Evolutionary conservation across 306 rosid genomes (phyloP).

Genomic region (Geum urbanum): DNA sequence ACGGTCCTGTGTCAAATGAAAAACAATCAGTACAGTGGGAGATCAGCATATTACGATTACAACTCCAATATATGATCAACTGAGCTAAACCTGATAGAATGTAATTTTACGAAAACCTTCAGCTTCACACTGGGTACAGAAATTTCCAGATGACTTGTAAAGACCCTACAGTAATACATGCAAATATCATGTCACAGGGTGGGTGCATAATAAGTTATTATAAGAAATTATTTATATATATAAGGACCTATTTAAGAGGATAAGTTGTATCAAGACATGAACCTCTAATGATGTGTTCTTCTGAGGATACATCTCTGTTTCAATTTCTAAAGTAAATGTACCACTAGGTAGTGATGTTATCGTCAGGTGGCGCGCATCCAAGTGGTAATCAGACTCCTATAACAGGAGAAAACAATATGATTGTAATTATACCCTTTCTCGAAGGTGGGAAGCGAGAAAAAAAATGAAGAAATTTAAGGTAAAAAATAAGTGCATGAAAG

Average conservation of each 20-base stretch:
- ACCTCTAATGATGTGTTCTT: slow-evolving; percentile 94
- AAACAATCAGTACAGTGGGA: slow-evolving; percentile 29
- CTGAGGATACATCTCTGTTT: slow-evolving; percentile 69
- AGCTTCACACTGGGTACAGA: slow-evolving; percentile 99
- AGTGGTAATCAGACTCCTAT: slow-evolving; percentile 62
- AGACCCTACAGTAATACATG: slow-evolving; percentile 66
- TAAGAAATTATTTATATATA: background rate
- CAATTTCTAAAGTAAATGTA: slow-evolving; percentile 68
- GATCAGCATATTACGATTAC: slow-evolving; percentile 12
- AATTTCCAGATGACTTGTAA: slow-evolving; percentile 86
- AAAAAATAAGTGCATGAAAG: background rate
- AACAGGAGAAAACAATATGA: slow-evolving; percentile 15
- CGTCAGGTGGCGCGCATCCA: slow-evolving; percentile 73
- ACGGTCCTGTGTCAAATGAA: slow-evolving; percentile 65
- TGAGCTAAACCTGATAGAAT: slow-evolving; percentile 68
- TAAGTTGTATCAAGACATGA: slow-evolving; percentile 1
- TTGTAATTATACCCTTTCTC: background rate
- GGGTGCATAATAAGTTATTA: background rate
- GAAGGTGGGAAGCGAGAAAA: background rate
- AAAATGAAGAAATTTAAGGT: background rate
- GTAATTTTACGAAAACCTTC: slow-evolving; percentile 98
- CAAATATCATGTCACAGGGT: slow-evolving; percentile 14
- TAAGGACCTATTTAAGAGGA: slow-evolving; percentile 4
- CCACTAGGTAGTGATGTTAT: slow-evolving; percentile 66
- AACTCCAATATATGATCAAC: slow-evolving; percentile 4